phyloP scores from a whole-genome alignment of 2,329 filamentous ascomycete genomes.

The Neonectria sp. region DNA sequence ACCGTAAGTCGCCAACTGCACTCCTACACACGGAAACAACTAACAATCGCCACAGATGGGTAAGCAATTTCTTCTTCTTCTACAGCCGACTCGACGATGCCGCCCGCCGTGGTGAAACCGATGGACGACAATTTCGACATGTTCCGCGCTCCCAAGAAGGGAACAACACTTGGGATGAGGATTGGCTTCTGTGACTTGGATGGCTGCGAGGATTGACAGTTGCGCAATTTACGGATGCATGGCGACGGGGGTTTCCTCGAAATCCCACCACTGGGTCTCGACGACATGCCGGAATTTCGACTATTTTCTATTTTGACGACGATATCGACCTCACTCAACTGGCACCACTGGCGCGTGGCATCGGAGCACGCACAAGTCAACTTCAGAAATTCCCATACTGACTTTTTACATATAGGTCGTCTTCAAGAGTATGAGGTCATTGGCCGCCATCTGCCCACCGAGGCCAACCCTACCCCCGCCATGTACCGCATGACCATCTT shows the following conservation, averaged over 20 bases:
- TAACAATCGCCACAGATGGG: conserved; percentile 70
- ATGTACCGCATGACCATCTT: conserved; percentile 99
- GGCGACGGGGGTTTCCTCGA: neutral
- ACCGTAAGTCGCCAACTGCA: conserved; percentile 61
- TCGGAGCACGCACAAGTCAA: conserved; percentile 16
- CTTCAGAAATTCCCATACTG: conserved; percentile 45
- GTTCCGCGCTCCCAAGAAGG: conserved; percentile 21
- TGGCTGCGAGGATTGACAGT: neutral
- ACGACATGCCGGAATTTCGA: conserved; percentile 4
- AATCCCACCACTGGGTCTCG: conserved; percentile 18
- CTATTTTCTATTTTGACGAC: conserved; percentile 8
- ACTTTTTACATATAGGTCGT: conserved; percentile 78
- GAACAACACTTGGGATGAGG: conserved; percentile 18
- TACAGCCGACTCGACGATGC: conserved; percentile 43
- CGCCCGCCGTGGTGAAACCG: conserved; percentile 41
- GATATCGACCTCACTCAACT: conserved; percentile 2
- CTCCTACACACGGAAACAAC: conserved; percentile 54
- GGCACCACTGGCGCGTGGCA: conserved; percentile 25
- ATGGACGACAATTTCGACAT: conserved; percentile 42
- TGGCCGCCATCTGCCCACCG: conserved; percentile 98
- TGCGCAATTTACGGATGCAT: conserved; percentile 5
- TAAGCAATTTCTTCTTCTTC: conserved; percentile 61
- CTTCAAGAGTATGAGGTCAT: conserved; percentile 99
- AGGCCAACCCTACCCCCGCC: conserved; percentile 96
- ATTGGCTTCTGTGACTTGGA: conserved; percentile 17